Evolutionary conservation across 2,329 filamentous ascomycete genomes (phyloP), one percentile per base, ranked within the genome.

Genomic region (Ceratocystis harringtonii): DNA sequence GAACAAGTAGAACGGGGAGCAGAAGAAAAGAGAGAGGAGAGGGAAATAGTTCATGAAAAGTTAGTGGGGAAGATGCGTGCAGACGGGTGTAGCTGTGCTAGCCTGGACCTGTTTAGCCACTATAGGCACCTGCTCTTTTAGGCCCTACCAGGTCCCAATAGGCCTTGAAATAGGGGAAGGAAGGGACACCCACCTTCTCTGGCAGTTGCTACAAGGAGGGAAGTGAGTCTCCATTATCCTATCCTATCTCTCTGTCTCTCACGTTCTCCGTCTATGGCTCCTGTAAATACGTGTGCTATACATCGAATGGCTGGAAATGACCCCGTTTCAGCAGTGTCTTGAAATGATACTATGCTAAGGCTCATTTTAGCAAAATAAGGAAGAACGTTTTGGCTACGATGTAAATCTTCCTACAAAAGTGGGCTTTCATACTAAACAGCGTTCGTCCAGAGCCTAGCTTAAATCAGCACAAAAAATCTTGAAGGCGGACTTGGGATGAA

Each of bases 301-400:
- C 52, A n/a, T 32, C 15, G 12, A 30, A 57, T 12, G 30, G 22
- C 7, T 22, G 52, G 52, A 57, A 57, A 57, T 57, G 52, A 57
- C 52, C 52, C 52, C 28, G 52, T 57, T 57, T 57, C 52, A 57
- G 52, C 52, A 57, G 52, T 57, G 52, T 57, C 52, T 57, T 57
- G 52, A 57, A 32, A 57, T 57, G 52, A 57, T 30, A 30, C 52
- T 57, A 57, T 57, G 52, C 32, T 57, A 57, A 30, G 52, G 52
- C 52, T 57, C 52, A 57, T 57, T 57, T 57, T 30, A 57, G 10
- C 22, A 57, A 57, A 57, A 57, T 57, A 57, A 57, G 22, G 52
- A 57, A 57, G 17, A 57, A 57, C 52, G 22, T 12, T 30, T 30
- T 25, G 22, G 28, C 52, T 32, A 32, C 52, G 17, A 50, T 50